These are phyloP conservation scores for Globisporangium alternatum DNA, from an alignment of 352 stramenopile species.

Conservation along the genomic window DNA sequence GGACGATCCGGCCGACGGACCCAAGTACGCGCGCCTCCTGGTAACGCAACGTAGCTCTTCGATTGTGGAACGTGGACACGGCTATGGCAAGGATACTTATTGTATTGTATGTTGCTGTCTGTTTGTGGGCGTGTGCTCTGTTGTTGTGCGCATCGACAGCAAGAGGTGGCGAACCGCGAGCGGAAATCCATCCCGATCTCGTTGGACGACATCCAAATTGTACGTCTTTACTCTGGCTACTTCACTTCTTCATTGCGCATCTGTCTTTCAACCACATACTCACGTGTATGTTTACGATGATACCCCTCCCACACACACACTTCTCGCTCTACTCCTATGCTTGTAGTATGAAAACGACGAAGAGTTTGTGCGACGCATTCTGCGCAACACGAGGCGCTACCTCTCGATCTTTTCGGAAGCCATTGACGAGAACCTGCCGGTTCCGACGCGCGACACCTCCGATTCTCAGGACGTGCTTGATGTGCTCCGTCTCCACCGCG, in stretches of 20 bases:
- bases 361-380: slow-evolving; percentile 80
- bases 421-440: slow-evolving; percentile 84
- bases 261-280: neutral
- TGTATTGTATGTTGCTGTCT: no score
- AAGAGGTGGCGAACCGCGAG: slow-evolving; percentile 88
- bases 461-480: slow-evolving; percentile 84
- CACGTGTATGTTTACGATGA: neutral
- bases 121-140: no score
- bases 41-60: slow-evolving; percentile 28
- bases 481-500: slow-evolving; percentile 72
- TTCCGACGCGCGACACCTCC: slow-evolving; percentile 77
- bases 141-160: no score
- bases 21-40: slow-evolving; percentile 83
- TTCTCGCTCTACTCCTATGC: neutral
- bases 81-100: no score
- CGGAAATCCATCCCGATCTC: slow-evolving; percentile 73
- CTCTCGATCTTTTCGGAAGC: slow-evolving; percentile 86
- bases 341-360: slow-evolving; percentile 77
- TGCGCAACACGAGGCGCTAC: slow-evolving; percentile 86
- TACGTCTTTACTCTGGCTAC: slow-evolving; percentile 29
- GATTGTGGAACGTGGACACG: neutral
- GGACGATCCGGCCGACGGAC: slow-evolving; percentile 49
- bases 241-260: no score
- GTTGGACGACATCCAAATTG: slow-evolving; percentile 78
- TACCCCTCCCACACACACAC: neutral